Base-by-base conservation (phyloP, 2,329 filamentous ascomycete genomes). In the Pseudogymnoascus sp. region DNA sequence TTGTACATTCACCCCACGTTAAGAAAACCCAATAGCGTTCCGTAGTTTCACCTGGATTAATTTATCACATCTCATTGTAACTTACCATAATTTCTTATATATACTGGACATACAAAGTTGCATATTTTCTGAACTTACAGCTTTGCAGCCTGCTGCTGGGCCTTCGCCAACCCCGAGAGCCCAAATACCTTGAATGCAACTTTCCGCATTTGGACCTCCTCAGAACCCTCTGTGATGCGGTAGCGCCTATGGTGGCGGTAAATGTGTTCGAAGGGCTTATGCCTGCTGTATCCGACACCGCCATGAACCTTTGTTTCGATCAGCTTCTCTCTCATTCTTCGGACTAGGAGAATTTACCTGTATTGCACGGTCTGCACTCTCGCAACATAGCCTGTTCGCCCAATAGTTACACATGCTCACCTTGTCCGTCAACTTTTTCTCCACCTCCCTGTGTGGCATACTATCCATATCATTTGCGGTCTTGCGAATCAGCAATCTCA, bases 321-420 rank as follows among this genome's bases (percentile, higher is more conserved):
- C 14, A 55, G 45, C n/a, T 7, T 10, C 8, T 19, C 10, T 33
- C n/a, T 55, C 19, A 55, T 55, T 2, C 10, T 33, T 11, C 26
- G 29, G 45, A 19, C 26, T 33, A 19, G n/a, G 14, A 4, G 49
- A 35, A 68, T 65, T 60, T 66, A 74, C 80, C 74, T 87, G 84
- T 29, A 87, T 87, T 2, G 84, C 84, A 31, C 80, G 76, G 69
- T 87, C 84, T 2, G 84, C 84, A 2, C 83, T 82, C 69, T 86
- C 77, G 10, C 80, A 83, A 61, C 81, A 84, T 38, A 87, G 71
- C 37, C 84, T 74, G 68, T 86, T 86, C 0, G 82, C 83, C 77
- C 81, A 87, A 70, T 85, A 87, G 68, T 86, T 87, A 72, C 84
- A 87, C 84, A 87, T 86, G 61, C 77, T 80, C 31, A 87, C 83